phyloP scores from a whole-genome alignment of 1,139 yeast species.

The Saccharomyces pastorianus region DNA sequence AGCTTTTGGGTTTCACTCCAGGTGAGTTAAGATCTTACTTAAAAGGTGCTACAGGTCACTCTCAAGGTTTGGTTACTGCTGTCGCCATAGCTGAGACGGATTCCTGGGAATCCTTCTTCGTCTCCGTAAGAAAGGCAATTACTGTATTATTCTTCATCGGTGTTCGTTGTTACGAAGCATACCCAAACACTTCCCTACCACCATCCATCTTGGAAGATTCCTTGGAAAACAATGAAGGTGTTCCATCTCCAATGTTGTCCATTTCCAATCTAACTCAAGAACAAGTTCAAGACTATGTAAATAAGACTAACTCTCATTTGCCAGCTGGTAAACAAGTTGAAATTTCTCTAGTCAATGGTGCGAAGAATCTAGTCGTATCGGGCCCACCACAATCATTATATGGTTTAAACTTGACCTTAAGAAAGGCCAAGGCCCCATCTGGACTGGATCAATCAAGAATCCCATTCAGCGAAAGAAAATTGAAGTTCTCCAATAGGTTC shows the following conservation, averaged over 20 bases:
- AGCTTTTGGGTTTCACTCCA: conserved; percentile 78
- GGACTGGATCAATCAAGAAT: conserved; percentile 93
- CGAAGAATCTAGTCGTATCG: conserved; percentile 86
- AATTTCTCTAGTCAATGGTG: conserved; percentile 88
- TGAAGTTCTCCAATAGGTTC: conserved; percentile 86
- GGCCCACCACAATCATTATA: conserved; percentile 99
- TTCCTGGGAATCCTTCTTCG: conserved; percentile 76
- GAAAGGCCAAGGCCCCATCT: conserved; percentile 90
- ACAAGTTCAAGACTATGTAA: conserved; percentile 72
- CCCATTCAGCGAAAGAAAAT: conserved; percentile 87
- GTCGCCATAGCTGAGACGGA: conserved; percentile 81
- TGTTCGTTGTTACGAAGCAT: conserved; percentile 78
- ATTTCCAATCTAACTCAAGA: conserved; percentile 76
- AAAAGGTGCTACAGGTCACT: conserved; percentile 92
- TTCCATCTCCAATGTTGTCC: conserved; percentile 95
- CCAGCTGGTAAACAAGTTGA: conserved; percentile 87
- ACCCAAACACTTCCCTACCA: conserved; percentile 90
- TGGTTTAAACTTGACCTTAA: conserved; percentile 84
- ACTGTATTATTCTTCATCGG: conserved; percentile 88
- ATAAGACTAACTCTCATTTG: conserved; percentile 84
- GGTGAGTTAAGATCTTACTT: conserved; percentile 71
- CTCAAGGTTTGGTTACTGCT: conserved; percentile 94
- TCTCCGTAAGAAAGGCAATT: conserved; percentile 67
- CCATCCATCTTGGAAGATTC: conserved; percentile 92
- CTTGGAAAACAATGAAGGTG: conserved; percentile 88